Conservation (phyloP, 495 filamentous ascomycete species). For the Tuber borchii region DNA sequence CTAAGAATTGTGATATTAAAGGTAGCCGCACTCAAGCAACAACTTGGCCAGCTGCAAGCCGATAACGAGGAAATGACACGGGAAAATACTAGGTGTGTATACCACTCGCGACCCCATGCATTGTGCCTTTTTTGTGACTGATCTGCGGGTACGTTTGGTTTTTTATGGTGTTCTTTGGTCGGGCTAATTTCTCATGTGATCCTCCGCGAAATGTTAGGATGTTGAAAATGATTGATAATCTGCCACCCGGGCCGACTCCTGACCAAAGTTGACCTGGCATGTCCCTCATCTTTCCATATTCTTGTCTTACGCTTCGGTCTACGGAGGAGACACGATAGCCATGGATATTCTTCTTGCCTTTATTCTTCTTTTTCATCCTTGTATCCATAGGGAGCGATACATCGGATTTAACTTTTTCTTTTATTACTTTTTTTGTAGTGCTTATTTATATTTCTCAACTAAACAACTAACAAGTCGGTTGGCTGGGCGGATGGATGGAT, state of each 20-base stretch:
- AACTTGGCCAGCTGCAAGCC: slow-evolving; percentile 28
- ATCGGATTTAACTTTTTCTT: neutral
- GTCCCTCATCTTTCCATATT: slow-evolving; percentile 14
- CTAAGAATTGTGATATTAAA: slow-evolving; percentile 26
- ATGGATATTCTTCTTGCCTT: neutral
- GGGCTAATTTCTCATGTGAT: slow-evolving; percentile 36
- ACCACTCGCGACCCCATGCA: slow-evolving; percentile 23
- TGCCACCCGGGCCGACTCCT: slow-evolving; percentile 16
- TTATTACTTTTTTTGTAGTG: slow-evolving; percentile 3
- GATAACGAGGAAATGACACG: slow-evolving; percentile 29
- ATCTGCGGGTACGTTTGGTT: slow-evolving; percentile 31
- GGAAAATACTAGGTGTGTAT: slow-evolving; percentile 38
- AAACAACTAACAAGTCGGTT: neutral
- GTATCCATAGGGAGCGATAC: neutral
- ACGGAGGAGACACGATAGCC: neutral
- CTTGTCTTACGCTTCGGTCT: neutral
- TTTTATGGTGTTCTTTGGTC: slow-evolving; percentile 28
- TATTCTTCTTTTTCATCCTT: neutral
- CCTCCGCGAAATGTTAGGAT: slow-evolving; percentile 24
- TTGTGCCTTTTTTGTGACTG: slow-evolving; percentile 37
- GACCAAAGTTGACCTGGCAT: slow-evolving; percentile 4
- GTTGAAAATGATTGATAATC: slow-evolving; percentile 32
- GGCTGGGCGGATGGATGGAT: neutral
- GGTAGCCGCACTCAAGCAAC: slow-evolving; percentile 28
- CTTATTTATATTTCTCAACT: neutral